Percentiles rank a stretch among this genome's conserved stretches.
phyloP scores from a whole-genome alignment of 305 asterid genomes.

The Fraxinus platypoda region DNA sequence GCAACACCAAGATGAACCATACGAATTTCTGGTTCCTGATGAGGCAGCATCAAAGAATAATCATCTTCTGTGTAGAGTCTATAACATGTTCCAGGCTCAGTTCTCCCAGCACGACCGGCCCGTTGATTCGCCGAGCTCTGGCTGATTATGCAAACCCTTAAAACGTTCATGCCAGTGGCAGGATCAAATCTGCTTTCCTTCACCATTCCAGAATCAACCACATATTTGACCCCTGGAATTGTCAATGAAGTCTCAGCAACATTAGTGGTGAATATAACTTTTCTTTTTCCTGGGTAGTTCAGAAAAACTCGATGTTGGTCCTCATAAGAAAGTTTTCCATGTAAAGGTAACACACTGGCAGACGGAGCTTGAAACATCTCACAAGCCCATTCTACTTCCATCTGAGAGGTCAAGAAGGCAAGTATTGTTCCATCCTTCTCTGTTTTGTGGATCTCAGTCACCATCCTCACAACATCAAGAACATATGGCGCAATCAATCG shows the following conservation, averaged over 20 bases:
- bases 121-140: conserved; percentile 96
- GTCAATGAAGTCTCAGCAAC: conserved; percentile 95
- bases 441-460: conserved; percentile 48
- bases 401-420: conserved; percentile 93
- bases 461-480: conserved; percentile 63
- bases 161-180: conserved; percentile 73
- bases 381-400: conserved; percentile 94
- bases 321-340: conserved; percentile 79
- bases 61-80: conserved; percentile 67
- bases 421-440: conserved; percentile 77
- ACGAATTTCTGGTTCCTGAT: conserved; percentile 88
- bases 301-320: conserved; percentile 71
- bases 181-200: conserved; percentile 83
- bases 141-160: conserved; percentile 65
- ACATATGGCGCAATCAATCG: conserved; percentile 60
- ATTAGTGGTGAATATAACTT: conserved; percentile 80
- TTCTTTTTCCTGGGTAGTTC: conserved; percentile 65
- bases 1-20: conserved; percentile 91
- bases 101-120: conserved; percentile 96
- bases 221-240: conserved; percentile 86
- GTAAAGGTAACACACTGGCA: conserved; percentile 70
- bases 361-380: conserved; percentile 56
- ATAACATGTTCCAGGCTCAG: conserved; percentile 87
- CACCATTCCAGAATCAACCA: conserved; percentile 87
- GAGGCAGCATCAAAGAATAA: conserved; percentile 60